A percentile compares a stretch with the other conserved stretches of the same genome.
These are phyloP conservation scores for Trichoderma simmonsii DNA, from an alignment of 2,329 filamentous ascomycete species.

Conservation along the genomic window DNA sequence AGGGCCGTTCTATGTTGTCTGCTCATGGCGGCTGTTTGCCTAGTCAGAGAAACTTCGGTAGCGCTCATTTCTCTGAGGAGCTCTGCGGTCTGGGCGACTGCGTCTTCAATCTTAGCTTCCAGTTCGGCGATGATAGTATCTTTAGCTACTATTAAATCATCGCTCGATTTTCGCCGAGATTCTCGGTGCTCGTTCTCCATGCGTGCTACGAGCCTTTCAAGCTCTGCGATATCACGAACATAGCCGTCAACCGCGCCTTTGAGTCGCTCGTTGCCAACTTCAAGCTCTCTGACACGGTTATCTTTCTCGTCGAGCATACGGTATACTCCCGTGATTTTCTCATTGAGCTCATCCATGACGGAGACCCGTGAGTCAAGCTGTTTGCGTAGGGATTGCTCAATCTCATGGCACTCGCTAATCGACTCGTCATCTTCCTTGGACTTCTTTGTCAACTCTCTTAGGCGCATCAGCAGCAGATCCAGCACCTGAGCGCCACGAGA, in stretches of 20 bases:
- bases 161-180: constrained; percentile 34
- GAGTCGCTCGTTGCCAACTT: constrained; percentile 49
- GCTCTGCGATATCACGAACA: constrained; percentile 49
- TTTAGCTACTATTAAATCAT: constrained; percentile 36
- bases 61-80: neutral
- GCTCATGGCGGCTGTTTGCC: neutral
- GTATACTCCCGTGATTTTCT: constrained; percentile 27
- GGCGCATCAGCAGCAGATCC: constrained; percentile 49
- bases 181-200: constrained; percentile 42
- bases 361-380: constrained; percentile 54
- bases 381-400: constrained; percentile 53
- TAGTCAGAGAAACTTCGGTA: neutral
- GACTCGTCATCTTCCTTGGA: constrained; percentile 48
- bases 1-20: neutral
- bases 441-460: constrained; percentile 48
- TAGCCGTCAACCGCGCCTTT: constrained; percentile 52
- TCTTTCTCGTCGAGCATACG: constrained; percentile 37
- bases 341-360: constrained; percentile 47
- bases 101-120: constrained; percentile 40
- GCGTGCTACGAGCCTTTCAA: constrained; percentile 49
- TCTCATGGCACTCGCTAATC: constrained; percentile 59
- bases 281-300: constrained; percentile 44
- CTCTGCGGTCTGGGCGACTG: neutral
- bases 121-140: constrained; percentile 40
- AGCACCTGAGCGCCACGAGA: constrained; percentile 55